Conservation (phyloP, 331 rosid species). For the Telfairia occidentalis region DNA sequence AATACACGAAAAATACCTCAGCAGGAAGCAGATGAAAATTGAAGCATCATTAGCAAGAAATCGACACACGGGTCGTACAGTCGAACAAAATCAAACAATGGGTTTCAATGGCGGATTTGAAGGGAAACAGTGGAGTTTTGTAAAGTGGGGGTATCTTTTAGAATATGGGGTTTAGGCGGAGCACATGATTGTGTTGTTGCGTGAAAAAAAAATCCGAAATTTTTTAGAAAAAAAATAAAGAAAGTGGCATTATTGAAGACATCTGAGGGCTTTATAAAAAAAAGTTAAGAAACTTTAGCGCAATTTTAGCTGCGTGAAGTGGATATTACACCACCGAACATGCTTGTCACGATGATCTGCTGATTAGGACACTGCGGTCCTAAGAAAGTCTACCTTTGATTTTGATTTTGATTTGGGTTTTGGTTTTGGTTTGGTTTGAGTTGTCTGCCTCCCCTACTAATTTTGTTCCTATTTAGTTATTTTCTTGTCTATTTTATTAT, state of each 20-base stretch:
- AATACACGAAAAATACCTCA: background rate
- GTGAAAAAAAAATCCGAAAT: background rate
- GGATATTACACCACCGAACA: conserved; percentile 5
- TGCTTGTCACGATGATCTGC: background rate
- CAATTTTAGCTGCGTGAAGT: conserved; percentile 3
- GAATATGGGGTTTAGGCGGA: conserved; percentile 6
- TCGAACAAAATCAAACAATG: background rate
- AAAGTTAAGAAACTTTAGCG: conserved; percentile 7
- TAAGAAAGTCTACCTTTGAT: background rate
- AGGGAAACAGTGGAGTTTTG: background rate
- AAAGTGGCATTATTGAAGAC: background rate
- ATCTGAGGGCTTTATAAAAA: background rate
- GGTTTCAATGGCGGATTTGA: conserved; percentile 6
- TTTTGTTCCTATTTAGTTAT: background rate
- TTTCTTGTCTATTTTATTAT: no score
- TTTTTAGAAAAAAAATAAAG: background rate
- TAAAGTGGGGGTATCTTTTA: background rate
- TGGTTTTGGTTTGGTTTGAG: no score
- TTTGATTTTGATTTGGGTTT: no score
- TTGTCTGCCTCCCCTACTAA: background rate
- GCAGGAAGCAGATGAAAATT: background rate
- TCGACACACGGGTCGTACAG: background rate
- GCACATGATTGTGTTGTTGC: background rate
- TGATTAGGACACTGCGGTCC: background rate
- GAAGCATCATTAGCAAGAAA: background rate